Conservation (phyloP, 2,329 filamentous ascomycete species). For the Botrytis deweyae region DNA sequence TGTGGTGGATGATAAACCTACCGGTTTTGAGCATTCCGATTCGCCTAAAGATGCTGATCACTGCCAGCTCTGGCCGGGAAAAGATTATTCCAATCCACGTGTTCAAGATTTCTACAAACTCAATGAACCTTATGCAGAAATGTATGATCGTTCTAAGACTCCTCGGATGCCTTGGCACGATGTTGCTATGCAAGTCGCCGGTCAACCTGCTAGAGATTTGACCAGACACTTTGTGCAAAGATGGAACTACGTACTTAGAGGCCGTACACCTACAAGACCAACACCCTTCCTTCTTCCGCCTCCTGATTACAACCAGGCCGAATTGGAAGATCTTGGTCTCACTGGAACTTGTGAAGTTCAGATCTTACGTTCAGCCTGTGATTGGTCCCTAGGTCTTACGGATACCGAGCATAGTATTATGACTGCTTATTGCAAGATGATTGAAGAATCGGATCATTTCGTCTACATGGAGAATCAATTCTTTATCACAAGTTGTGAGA, state of each 20-base stretch:
- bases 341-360: constrained; percentile 96
- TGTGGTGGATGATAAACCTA: constrained; percentile 88
- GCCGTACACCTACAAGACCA: constrained; percentile 87
- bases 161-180: constrained; percentile 99
- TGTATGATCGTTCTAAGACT: constrained; percentile 89
- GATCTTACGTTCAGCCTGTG: constrained; percentile 83
- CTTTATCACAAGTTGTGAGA: constrained; percentile 90
- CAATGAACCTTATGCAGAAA: constrained; percentile 94
- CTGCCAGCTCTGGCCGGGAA: constrained; percentile 94
- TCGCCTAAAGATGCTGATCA: constrained; percentile 86
- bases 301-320: constrained; percentile 82
- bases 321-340: constrained; percentile 83
- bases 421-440: constrained; percentile 91
- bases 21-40: constrained; percentile 81
- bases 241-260: constrained; percentile 95
- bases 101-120: constrained; percentile 94
- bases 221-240: constrained; percentile 96
- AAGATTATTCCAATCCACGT: constrained; percentile 96
- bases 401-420: constrained; percentile 92
- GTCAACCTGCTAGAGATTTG: constrained; percentile 89
- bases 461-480: constrained; percentile 99
- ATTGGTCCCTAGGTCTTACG: constrained; percentile 90
- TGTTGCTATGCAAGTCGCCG: constrained; percentile 95
- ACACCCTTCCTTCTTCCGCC: constrained; percentile 92
- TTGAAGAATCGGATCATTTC: constrained; percentile 92